Evolutionary conservation across 116 monocot genomes (phyloP).

Genomic region (Cymodocea nodosa): DNA sequence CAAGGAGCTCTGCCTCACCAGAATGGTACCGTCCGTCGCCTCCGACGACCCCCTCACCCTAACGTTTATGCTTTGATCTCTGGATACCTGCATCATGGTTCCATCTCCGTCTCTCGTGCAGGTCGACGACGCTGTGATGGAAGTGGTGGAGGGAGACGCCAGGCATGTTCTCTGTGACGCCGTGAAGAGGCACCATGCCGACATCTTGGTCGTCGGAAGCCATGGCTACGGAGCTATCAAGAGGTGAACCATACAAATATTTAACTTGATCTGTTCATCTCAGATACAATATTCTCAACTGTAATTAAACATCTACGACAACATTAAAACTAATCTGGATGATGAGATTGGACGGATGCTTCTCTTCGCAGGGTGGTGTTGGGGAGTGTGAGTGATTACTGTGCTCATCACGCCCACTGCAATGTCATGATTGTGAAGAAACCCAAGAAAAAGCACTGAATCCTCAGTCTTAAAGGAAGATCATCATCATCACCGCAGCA

Average conservation of each 20-base stretch:
- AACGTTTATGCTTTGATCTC: no score
- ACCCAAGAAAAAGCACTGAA: conserved; percentile 13
- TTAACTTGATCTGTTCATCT: no score
- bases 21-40: background rate
- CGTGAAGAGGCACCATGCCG: conserved; percentile 54
- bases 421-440: conserved; percentile 22
- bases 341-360: no score
- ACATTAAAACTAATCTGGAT: no score
- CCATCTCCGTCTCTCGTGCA: background rate
- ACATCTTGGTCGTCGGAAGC: conserved; percentile 54
- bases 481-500: no score
- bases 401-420: conserved; percentile 24
- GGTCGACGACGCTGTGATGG: conserved; percentile 31
- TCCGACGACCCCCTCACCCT: no score
- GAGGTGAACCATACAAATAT: no score
- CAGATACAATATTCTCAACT: no score
- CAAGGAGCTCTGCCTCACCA: conserved; percentile 22
- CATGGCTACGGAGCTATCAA: conserved; percentile 73
- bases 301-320: no score
- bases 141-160: conserved; percentile 60
- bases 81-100: background rate
- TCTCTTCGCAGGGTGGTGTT: conserved; percentile 9
- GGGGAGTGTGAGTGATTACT: conserved; percentile 23
- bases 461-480: background rate
- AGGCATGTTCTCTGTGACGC: conserved; percentile 62